Conservation (phyloP, 495 filamentous ascomycete species). For the Neurospora tetrasperma region DNA sequence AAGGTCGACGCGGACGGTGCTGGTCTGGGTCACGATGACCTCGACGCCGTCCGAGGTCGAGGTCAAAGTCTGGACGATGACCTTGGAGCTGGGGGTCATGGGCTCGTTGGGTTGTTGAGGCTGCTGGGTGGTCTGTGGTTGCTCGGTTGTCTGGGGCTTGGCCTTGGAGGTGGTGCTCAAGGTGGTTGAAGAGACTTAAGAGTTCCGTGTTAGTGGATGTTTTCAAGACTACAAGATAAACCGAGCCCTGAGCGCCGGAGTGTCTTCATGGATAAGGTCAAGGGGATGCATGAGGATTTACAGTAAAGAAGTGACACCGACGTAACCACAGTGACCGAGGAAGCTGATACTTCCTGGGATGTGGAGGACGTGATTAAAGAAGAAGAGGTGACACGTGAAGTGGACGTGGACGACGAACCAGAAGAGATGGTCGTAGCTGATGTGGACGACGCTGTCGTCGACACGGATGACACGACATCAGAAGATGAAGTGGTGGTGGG, state of each 20-base stretch:
- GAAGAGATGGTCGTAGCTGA: background rate
- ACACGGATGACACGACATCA: background rate
- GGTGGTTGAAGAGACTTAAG: background rate
- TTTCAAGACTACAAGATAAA: background rate
- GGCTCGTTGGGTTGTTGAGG: background rate
- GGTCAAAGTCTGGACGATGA: conserved; percentile 20
- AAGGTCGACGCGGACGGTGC: conserved; percentile 16
- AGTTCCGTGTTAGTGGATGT: background rate
- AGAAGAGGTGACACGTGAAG: background rate
- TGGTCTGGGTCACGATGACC: conserved; percentile 18
- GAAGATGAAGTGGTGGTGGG: background rate
- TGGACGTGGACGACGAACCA: conserved; percentile 1
- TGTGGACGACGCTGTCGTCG: conserved; percentile 1
- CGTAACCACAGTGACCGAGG: conserved; percentile 19
- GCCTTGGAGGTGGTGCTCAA: conserved; percentile 1
- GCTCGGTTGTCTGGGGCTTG: conserved; percentile 1
- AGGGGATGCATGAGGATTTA: background rate
- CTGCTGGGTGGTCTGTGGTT: conserved; percentile 3
- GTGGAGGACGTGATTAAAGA: background rate
- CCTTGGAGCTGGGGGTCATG: conserved; percentile 10
- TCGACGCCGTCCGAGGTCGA: conserved; percentile 29
- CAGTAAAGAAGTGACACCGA: conserved; percentile 2
- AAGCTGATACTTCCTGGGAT: conserved; percentile 8
- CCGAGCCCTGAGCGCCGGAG: background rate
- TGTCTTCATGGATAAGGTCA: background rate